These are phyloP conservation scores for Syzygium grande DNA, from an alignment of 345 rosid species.

Conservation along the genomic window DNA sequence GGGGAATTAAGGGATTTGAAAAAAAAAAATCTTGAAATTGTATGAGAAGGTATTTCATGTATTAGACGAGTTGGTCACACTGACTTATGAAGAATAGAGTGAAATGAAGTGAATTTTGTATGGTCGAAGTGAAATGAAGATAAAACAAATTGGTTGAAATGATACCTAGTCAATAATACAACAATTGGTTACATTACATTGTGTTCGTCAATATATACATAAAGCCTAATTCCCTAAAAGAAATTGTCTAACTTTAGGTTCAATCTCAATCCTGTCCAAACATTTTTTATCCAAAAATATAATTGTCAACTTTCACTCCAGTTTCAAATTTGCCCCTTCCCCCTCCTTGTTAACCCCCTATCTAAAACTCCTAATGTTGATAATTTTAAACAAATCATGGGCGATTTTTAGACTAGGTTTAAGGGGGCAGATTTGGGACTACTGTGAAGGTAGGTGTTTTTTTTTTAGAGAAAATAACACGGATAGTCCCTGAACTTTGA, in stretches of 20 bases:
- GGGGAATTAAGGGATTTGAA: not conserved
- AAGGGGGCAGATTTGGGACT: not conserved
- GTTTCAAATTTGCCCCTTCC: too few species aligned
- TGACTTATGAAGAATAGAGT: not conserved
- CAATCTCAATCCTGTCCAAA: accelerated
- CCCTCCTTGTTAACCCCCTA: too few species aligned
- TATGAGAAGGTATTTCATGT: not conserved
- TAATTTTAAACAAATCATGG: too few species aligned
- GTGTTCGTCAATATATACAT: not conserved
- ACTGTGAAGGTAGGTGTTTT: too few species aligned
- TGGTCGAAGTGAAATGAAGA: too few species aligned
- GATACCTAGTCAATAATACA: not conserved
- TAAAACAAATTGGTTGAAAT: not conserved
- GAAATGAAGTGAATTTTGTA: too few species aligned
- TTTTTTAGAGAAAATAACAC: too few species aligned
- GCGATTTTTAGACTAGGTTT: not conserved
- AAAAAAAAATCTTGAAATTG: not conserved
- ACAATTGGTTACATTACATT: not conserved
- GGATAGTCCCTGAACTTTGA: too few species aligned
- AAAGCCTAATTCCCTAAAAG: not conserved
- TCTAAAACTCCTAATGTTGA: not conserved
- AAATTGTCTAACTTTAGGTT: not conserved
- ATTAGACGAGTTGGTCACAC: not conserved
- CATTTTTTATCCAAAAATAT: too few species aligned
- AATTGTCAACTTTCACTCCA: too few species aligned